Evolutionary conservation across 2,329 filamentous ascomycete genomes (phyloP).

Genomic region (Setomelanomma holmii): DNA sequence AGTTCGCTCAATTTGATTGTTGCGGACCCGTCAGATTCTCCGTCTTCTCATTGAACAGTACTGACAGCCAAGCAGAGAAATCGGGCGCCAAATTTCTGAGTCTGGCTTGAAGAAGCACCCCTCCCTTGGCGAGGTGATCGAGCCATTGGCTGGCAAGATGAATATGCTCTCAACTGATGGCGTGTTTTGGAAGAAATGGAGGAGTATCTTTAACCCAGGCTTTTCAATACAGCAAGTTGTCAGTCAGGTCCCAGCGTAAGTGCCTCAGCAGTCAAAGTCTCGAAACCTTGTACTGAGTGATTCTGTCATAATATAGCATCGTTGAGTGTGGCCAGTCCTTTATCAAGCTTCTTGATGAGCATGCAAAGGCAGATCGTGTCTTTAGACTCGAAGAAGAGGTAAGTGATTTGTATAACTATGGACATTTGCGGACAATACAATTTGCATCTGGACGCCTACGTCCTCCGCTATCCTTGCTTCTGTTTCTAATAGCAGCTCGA

Average conservation of each 20-base stretch:
- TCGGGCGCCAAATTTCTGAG: constrained; percentile 44
- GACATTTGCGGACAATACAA: no score
- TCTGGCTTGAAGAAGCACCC: constrained; percentile 44
- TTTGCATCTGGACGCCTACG: no score
- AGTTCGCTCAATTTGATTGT: constrained; percentile 37
- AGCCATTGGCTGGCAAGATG: constrained; percentile 45
- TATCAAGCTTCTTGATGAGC: constrained; percentile 41
- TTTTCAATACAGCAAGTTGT: constrained; percentile 50
- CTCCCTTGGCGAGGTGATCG: constrained; percentile 35
- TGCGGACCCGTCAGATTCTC: constrained; percentile 30
- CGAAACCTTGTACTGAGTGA: no score
- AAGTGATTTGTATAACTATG: no score
- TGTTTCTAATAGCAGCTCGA: background rate
- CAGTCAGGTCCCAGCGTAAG: constrained; percentile 40
- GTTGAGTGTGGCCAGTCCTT: constrained; percentile 46
- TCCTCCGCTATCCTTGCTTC: background rate
- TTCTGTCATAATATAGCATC: no score
- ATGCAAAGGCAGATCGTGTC: constrained; percentile 44
- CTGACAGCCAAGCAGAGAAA: constrained; percentile 18
- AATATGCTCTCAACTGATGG: constrained; percentile 51
- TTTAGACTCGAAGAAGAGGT: constrained; percentile 50
- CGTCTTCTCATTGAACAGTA: background rate
- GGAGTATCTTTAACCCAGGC: constrained; percentile 53
- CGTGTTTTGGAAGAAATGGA: constrained; percentile 53
- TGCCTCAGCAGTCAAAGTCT: background rate